phyloP scores from a whole-genome alignment of 192 early-diverging fungal species.

The Podila epigama region DNA sequence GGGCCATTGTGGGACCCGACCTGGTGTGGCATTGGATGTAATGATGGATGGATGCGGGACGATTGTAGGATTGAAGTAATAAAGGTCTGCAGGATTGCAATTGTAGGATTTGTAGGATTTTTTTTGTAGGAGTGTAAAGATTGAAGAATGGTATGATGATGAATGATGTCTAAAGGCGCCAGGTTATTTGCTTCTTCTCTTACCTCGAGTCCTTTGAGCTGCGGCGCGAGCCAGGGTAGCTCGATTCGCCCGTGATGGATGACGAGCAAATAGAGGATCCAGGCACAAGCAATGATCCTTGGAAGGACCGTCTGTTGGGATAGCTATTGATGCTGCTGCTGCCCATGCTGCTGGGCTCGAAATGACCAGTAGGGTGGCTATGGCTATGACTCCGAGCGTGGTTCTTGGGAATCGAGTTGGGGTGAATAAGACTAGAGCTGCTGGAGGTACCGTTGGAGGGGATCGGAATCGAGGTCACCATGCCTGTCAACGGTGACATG shows the following conservation, averaged over 20 bases:
- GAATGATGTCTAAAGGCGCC: background rate
- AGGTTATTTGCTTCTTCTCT: background rate
- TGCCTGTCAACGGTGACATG: conserved; percentile 3
- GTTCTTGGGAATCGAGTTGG: background rate
- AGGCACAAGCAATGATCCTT: background rate
- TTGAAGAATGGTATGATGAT: background rate
- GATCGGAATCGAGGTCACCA: background rate
- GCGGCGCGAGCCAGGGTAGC: conserved; percentile 24
- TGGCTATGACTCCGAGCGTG: too few species aligned
- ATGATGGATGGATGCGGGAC: too few species aligned
- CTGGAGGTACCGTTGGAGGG: background rate
- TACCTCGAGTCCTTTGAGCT: conserved; percentile 48
- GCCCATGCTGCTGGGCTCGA: background rate
- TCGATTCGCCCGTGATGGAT: conserved; percentile 10
- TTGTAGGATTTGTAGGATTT: too few species aligned
- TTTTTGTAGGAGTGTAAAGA: background rate
- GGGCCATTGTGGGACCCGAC: too few species aligned
- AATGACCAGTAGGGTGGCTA: too few species aligned
- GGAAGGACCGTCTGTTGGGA: background rate
- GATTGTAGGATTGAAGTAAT: too few species aligned
- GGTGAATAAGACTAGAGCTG: background rate
- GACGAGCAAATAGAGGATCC: background rate
- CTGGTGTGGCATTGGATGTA: too few species aligned
- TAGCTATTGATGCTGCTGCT: background rate
- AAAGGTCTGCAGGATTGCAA: too few species aligned